phyloP scores from a whole-genome alignment of 148 eudicot genomes.

The Euryodendron excelsum region DNA sequence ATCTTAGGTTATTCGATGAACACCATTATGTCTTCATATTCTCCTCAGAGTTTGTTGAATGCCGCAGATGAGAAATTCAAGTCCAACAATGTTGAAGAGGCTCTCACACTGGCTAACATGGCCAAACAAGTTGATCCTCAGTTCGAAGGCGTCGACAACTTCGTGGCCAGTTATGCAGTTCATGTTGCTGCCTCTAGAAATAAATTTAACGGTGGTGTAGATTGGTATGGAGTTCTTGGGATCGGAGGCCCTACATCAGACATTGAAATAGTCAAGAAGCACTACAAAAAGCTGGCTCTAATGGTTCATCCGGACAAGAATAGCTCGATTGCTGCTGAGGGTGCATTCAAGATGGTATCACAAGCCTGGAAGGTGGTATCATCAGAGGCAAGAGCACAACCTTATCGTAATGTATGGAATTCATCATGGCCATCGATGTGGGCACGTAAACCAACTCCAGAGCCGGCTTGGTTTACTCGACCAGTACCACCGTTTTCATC shows the following conservation, averaged over 20 bases:
- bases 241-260: background rate
- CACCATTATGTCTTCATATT: background rate
- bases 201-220: background rate
- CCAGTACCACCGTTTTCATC: too few relatives aligned
- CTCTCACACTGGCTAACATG: background rate
- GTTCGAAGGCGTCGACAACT: background rate
- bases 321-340: background rate
- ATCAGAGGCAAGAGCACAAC: background rate
- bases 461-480: too few relatives aligned
- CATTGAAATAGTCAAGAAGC: background rate
- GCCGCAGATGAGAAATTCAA: background rate
- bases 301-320: conserved; percentile 4
- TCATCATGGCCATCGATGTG: too few relatives aligned
- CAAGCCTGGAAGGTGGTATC: background rate
- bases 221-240: background rate
- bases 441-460: too few relatives aligned
- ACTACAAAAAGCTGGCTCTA: background rate
- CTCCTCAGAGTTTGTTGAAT: background rate
- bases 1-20: too few relatives aligned
- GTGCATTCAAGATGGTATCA: background rate
- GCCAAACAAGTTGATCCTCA: background rate
- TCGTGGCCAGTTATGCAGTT: background rate
- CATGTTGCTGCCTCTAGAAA: background rate
- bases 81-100: background rate
- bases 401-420: background rate